A percentile compares a stretch with the other conserved stretches of the same genome.
phyloP scores from a whole-genome alignment of 257 asterid genomes.

The Dorcoceras hygrometricum region DNA sequence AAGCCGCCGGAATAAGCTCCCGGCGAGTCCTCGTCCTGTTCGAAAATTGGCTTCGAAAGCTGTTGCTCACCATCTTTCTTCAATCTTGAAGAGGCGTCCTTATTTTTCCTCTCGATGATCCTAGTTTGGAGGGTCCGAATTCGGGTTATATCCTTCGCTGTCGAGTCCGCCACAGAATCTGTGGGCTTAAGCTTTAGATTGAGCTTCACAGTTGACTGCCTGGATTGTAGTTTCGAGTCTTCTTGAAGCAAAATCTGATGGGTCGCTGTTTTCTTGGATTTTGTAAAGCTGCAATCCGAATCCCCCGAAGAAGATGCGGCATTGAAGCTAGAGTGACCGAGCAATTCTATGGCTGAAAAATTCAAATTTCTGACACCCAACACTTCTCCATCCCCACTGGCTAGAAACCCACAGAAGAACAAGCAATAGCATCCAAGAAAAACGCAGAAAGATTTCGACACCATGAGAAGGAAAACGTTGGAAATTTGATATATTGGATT shows the following conservation, averaged over 20 bases:
- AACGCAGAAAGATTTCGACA: neutral
- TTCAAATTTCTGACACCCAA: neutral
- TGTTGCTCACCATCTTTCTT: conserved; percentile 28
- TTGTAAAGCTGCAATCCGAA: conserved; percentile 27
- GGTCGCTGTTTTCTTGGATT: conserved; percentile 5
- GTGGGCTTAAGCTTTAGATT: neutral
- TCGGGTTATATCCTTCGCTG: neutral
- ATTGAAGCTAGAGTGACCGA: conserved; percentile 24
- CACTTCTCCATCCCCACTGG: conserved; percentile 21
- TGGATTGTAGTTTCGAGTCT: conserved; percentile 28
- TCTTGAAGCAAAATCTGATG: conserved; percentile 20
- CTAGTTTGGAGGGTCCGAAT: neutral
- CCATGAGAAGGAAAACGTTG: conserved; percentile 9
- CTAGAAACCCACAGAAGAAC: conserved; percentile 18
- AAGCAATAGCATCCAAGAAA: conserved; percentile 8
- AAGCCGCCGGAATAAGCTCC: conserved; percentile 33
- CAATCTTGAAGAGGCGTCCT: neutral
- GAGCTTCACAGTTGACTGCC: neutral
- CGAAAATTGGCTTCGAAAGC: conserved; percentile 63
- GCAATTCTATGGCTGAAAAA: conserved; percentile 25
- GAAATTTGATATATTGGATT: neutral
- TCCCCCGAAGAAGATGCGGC: conserved; percentile 22
- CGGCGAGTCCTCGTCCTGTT: neutral
- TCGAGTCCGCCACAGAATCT: neutral
- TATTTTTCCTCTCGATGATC: neutral